Evolutionary conservation across 1,284 basidiomycete genomes (phyloP), one percentile per base, ranked within the genome.

Genomic region (Pascua sp.): DNA sequence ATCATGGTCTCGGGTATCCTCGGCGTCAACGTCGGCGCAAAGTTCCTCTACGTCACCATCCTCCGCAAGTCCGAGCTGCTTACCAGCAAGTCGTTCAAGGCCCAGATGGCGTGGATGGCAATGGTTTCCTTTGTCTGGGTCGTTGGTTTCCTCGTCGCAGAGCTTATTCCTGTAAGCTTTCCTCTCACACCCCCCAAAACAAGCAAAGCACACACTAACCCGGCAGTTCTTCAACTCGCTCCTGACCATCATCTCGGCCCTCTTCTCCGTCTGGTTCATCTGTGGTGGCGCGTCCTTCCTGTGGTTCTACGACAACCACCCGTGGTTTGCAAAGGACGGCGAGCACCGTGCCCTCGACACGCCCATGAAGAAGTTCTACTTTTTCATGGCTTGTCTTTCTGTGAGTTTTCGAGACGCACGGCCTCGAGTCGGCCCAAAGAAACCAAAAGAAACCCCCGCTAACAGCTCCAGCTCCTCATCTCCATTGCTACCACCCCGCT

Each of bases 1-100:
- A 73, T 75, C 62, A 66, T 75, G 45, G 67, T 75, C 32, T 69
- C 68, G 11, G 72, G 73, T 60, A 66, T 73, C 46, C 64, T 75
- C 44, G 71, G 65, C 18, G 66, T 65, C 55, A 69, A 70, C 60
- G 68, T 73, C 49, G 73, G 68, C 24, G 68, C 70, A 50, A 75
- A 75, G 63, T 70, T 67, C 65, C 57, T 71, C 41, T 75, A 73
- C 64, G 63, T 73, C 48, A 55, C 61, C 39, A 55, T 51, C 11
- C 63, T 72, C 37, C 67, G 70, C 50, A 57, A 68, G 47, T 71
- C 70, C 24, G 53, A 58, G 18, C 59, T 73, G 17, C 60, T 72
- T 13, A 72, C 68, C 41, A 66, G 65, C 11, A 68, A 61, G 47
- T 62, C 61, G 10, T 64, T 63, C 60, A 59, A 56, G 54, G 68